phyloP scores from a whole-genome alignment of 2,329 filamentous ascomycete species.

The Cercospora sesami region DNA sequence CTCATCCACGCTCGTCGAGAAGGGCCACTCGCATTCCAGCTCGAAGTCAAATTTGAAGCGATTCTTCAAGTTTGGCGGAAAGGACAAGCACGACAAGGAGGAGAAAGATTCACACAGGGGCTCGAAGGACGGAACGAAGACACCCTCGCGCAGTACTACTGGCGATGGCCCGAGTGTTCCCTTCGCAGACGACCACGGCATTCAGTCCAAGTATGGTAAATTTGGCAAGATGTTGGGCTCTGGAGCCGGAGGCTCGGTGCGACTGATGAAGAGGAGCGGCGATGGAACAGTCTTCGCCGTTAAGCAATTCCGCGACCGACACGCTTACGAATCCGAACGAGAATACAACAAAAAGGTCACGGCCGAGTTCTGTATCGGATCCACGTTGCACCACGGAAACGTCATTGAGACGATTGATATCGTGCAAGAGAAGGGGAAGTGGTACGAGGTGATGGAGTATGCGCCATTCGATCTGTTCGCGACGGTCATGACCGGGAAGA shows the following conservation, averaged over 20 bases:
- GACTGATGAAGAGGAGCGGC: constrained; percentile 88
- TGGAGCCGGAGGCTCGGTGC: constrained; percentile 89
- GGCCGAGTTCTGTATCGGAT: constrained; percentile 96
- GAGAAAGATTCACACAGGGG: constrained; percentile 40
- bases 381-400: constrained; percentile 94
- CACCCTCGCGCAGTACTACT: constrained; percentile 25
- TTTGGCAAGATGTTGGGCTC: constrained; percentile 91
- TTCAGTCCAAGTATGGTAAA: constrained; percentile 91
- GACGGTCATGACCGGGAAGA: constrained; percentile 98
- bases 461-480: constrained; percentile 95
- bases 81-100: constrained; percentile 63
- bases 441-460: constrained; percentile 99
- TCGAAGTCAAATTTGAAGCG: constrained; percentile 95
- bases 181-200: constrained; percentile 89
- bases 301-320: constrained; percentile 90
- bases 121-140: constrained; percentile 32
- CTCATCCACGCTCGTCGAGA: constrained; percentile 40
- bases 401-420: constrained; percentile 98
- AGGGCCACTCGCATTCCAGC: constrained; percentile 47
- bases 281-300: constrained; percentile 95
- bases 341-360: constrained; percentile 99
- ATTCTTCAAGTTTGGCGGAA: constrained; percentile 76
- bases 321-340: constrained; percentile 89
- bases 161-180: constrained; percentile 59
- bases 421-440: constrained; percentile 86